Evolutionary conservation across 805 yeast species (phyloP), one percentile per base, ranked within the genome.

Genomic region (Komagataella phaffii): DNA sequence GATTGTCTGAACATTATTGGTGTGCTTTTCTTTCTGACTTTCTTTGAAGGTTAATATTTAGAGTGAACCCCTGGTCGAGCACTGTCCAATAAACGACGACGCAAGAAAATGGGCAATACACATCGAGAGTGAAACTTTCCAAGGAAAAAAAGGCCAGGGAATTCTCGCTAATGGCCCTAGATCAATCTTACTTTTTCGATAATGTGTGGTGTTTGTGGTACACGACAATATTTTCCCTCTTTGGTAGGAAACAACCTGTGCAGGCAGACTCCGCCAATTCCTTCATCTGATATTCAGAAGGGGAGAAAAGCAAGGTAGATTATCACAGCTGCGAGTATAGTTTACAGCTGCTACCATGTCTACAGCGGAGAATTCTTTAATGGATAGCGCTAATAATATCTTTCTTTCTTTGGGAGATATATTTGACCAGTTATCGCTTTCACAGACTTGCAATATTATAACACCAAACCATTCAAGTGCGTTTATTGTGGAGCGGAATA

Each of bases 1-100:
- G 82, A 69, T 68, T 77, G 79, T 77, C 83, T 79, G 67, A 80
- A 79, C 85, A 80, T 79, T 21, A 52, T 50, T 67, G 54, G 17
- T 45, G 45, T 44, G 14, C 17, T 50, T 18, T 44, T 14, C 24
- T 23, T 49, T 46, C 48, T 17, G 49, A 17, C 46, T 18, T 21
- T 21, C 36, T 40, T 19, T 50, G 54, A 30, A 17, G 52, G 46
- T 46, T 36, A 46, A 45, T 24, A 7, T 40, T 23, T 3, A n/a
- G 43, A 40, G 5, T 40, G 49, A 47, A 46, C 52, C 52, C 44
- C 40, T 36, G 12, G 47, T 21, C 24, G 23, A 45, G 43, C 48
- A 49, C 51, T 55, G 52, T 19, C 49, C 56, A 59, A 50, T 60
- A 57, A 52, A 53, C 58, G 59, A 30, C 59, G 44, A 21, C 24